These are phyloP conservation scores for Lycium ferocissimum DNA, from an alignment of 257 asterid species.

Conservation along the genomic window DNA sequence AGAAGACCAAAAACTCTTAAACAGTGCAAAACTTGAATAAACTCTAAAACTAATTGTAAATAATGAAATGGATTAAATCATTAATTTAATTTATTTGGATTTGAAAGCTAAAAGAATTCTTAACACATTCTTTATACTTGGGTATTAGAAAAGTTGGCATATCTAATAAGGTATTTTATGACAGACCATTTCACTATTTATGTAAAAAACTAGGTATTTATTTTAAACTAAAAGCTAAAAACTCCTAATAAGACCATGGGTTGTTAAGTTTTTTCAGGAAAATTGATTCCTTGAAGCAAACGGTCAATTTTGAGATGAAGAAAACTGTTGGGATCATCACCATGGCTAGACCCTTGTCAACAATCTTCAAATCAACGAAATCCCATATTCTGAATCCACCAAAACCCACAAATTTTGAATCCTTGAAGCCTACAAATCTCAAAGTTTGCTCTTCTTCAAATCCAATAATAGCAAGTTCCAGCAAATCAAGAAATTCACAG, in stretches of 20 bases:
- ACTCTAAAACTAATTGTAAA: too few species aligned
- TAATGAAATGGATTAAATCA: not conserved
- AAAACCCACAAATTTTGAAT: slow-evolving; percentile 33
- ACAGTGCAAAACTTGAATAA: too few species aligned
- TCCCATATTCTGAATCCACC: slow-evolving; percentile 41
- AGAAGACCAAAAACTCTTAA: too few species aligned
- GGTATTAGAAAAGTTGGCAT: not conserved
- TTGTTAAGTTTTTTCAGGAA: too few species aligned
- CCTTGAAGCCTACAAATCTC: not conserved
- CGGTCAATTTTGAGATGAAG: not conserved
- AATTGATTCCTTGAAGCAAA: not conserved
- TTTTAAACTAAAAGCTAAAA: too few species aligned
- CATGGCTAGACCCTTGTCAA: slow-evolving; percentile 58
- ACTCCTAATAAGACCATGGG: too few species aligned
- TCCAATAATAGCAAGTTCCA: too few species aligned
- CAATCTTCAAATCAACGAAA: slow-evolving; percentile 67
- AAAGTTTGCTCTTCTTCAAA: not conserved
- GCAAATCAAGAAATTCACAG: too few species aligned
- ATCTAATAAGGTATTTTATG: not conserved
- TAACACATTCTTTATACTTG: not conserved
- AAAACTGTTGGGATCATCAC: not conserved
- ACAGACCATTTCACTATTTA: too few species aligned
- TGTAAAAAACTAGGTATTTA: too few species aligned
- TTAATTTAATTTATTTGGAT: not conserved
- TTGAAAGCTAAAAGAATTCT: not conserved